A percentile compares a stretch with the other conserved stretches of the same genome.
These are phyloP conservation scores for Endogone sp. DNA, from an alignment of 192 early-diverging fungal species.

Conservation along the genomic window DNA sequence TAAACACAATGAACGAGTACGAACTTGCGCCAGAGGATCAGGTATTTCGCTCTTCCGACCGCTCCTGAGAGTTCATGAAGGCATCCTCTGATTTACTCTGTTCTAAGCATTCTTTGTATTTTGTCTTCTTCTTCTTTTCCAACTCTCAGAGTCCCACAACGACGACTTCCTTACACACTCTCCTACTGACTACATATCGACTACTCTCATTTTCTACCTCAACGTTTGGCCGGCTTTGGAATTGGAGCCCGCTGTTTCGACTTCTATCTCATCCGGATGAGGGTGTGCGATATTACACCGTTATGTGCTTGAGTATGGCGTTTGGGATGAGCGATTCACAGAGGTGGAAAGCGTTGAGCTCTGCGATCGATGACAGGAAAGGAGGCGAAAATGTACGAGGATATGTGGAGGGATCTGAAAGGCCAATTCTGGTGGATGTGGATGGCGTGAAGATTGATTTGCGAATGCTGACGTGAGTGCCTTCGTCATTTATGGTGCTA, in stretches of 20 bases:
- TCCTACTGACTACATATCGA: slow-evolving; percentile 48
- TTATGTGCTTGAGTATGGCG: slow-evolving; percentile 41
- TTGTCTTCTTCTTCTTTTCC: no score
- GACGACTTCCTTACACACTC: no score
- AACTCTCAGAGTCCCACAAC: no score
- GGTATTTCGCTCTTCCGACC: background rate
- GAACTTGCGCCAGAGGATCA: background rate
- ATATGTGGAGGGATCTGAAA: no score
- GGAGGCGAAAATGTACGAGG: background rate
- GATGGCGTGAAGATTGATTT: no score
- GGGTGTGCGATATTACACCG: slow-evolving; percentile 35
- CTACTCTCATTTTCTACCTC: slow-evolving; percentile 41
- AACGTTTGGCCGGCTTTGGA: slow-evolving; percentile 50
- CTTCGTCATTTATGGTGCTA: no score
- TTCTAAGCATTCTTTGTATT: no score
- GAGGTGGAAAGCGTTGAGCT: slow-evolving; percentile 16
- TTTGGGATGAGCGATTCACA: slow-evolving; percentile 47
- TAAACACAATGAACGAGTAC: slow-evolving; percentile 19
- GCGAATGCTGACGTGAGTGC: no score
- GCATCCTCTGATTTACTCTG: no score
- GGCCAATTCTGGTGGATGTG: no score
- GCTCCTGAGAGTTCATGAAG: no score
- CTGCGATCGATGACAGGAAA: slow-evolving; percentile 2
- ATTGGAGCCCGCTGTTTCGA: slow-evolving; percentile 47
- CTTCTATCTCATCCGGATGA: slow-evolving; percentile 36